These are phyloP conservation scores for Biscutella auriculata DNA, from an alignment of 441 rosid species.

Conservation along the genomic window DNA sequence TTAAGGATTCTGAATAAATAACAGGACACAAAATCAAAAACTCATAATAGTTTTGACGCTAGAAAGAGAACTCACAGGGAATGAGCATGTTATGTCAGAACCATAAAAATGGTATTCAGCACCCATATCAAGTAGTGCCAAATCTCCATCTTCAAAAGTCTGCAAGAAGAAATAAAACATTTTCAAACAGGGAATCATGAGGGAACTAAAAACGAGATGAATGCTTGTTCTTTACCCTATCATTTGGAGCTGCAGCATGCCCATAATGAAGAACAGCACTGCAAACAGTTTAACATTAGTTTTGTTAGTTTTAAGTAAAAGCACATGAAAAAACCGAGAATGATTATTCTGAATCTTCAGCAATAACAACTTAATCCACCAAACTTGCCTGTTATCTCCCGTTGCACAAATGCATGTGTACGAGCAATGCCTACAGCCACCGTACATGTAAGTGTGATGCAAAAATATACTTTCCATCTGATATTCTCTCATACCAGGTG, in stretches of 20 bases:
- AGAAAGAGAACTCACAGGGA: conserved; percentile 53
- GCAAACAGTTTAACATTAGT: conserved; percentile 5
- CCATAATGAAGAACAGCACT: conserved; percentile 97
- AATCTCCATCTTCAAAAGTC: conserved; percentile 77
- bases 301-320: neutral
- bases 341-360: neutral
- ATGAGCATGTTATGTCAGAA: conserved; percentile 40
- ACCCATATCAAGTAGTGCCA: conserved; percentile 96
- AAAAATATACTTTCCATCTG: conserved; percentile 93
- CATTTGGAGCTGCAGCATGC: conserved; percentile 98
- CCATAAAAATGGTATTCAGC: conserved; percentile 78
- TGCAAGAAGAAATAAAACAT: conserved; percentile 26
- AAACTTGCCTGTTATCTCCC: conserved; percentile 70
- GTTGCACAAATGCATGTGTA: conserved; percentile 95
- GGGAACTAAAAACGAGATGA: neutral
- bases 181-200: neutral
- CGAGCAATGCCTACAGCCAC: conserved; percentile 93
- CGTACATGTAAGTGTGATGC: conserved; percentile 88
- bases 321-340: neutral
- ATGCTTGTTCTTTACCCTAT: conserved; percentile 38
- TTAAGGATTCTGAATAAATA: neutral
- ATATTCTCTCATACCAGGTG: conserved; percentile 70
- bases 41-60: neutral
- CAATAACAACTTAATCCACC: neutral
- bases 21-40: conserved; percentile 4